These are phyloP conservation scores for Hippophae rhamnoides DNA, from an alignment of 306 rosid genomes.

Conservation along the genomic window DNA sequence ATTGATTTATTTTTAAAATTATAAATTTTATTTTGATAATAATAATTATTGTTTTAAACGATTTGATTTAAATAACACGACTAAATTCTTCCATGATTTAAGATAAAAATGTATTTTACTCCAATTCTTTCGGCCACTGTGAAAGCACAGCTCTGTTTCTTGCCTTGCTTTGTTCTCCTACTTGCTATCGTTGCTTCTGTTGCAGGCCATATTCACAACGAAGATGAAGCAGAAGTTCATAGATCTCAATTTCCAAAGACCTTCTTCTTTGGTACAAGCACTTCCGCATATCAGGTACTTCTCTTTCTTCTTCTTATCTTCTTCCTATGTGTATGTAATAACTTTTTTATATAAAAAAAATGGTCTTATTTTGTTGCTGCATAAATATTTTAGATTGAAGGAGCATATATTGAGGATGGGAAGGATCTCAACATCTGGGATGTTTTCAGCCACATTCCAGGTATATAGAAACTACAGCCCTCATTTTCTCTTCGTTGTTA, in stretches of 20 bases:
- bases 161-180: conserved; percentile 7
- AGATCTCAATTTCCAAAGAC: conserved; percentile 38
- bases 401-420: conserved; percentile 52
- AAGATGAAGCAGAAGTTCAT: conserved; percentile 18
- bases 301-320: not conserved
- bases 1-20: too few species aligned
- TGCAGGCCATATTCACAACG: conserved; percentile 14
- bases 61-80: too few species aligned
- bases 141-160: not conserved
- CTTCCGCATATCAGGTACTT: conserved; percentile 53
- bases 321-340: not conserved
- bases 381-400: conserved; percentile 35
- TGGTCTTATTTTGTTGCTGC: not conserved
- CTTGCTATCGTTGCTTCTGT: not conserved
- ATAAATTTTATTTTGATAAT: too few species aligned
- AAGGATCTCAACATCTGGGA: conserved; percentile 54
- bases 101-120: too few species aligned
- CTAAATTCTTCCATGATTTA: too few species aligned
- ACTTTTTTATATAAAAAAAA: too few species aligned
- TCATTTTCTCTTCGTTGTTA: too few species aligned
- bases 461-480: conserved; percentile 7
- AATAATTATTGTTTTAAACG: too few species aligned
- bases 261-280: conserved; percentile 50
- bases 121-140: too few species aligned
- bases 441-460: conserved; percentile 39